Evolutionary conservation across 176 grass and related monocot species (phyloP).

Genomic region (Calamus simplicifolius): DNA sequence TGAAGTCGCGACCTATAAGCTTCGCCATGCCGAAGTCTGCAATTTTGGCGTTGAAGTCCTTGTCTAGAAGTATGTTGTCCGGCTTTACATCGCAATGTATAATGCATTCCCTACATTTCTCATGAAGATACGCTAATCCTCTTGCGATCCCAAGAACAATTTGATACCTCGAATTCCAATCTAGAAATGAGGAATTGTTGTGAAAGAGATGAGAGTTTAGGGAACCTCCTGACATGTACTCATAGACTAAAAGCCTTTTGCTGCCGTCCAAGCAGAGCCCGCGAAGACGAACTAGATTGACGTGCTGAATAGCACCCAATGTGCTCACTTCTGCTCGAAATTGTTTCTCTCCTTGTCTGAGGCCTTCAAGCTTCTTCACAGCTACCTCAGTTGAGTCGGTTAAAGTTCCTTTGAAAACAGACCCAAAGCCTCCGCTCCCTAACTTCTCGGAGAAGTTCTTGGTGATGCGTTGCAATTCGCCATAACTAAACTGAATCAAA

Average conservation of each 20-base stretch:
- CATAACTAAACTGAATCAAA: slow-evolving; percentile 15
- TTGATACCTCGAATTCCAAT: slow-evolving; percentile 27
- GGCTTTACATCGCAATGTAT: slow-evolving; percentile 42
- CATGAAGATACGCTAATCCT: slow-evolving; percentile 30
- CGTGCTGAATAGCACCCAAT: slow-evolving; percentile 25
- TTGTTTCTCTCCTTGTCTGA: slow-evolving; percentile 31
- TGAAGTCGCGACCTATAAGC: slow-evolving; percentile 29
- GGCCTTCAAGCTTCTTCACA: slow-evolving; percentile 38
- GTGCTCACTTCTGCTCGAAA: slow-evolving; percentile 30
- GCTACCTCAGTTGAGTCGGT: slow-evolving; percentile 14
- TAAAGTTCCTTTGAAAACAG: slow-evolving; percentile 26
- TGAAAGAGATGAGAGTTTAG: slow-evolving; percentile 25
- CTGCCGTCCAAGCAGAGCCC: slow-evolving; percentile 23
- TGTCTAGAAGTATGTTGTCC: slow-evolving; percentile 33
- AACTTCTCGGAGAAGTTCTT: slow-evolving; percentile 34
- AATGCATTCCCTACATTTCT: slow-evolving; percentile 26
- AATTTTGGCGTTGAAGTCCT: slow-evolving; percentile 8
- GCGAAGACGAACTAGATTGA: slow-evolving; percentile 15
- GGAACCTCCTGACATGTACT: slow-evolving; percentile 30
- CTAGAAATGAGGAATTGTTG: slow-evolving; percentile 5
- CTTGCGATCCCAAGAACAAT: slow-evolving; percentile 22
- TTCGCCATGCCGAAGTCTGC: slow-evolving; percentile 47
- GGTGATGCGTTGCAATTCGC: slow-evolving; percentile 16
- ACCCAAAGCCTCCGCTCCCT: slow-evolving; percentile 28
- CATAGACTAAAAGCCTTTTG: slow-evolving; percentile 27